Evolutionary conservation across 2,329 filamentous ascomycete genomes (phyloP), one percentile per base, ranked within the genome.

Genomic region (Basipetospora chlamydospora): DNA sequence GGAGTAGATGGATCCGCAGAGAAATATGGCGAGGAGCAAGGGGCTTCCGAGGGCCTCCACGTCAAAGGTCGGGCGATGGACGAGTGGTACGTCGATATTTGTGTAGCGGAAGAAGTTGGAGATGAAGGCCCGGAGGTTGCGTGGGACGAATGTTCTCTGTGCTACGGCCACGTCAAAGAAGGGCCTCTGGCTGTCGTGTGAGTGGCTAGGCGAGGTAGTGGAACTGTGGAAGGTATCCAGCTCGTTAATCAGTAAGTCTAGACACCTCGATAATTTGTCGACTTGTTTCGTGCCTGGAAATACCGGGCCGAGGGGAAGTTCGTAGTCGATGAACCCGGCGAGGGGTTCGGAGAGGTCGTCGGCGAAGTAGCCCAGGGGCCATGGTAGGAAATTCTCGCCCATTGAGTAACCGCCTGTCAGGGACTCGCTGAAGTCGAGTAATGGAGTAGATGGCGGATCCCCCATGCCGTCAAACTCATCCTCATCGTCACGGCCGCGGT

Each of bases 1-100:
- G n/a, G 28, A 15, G 16, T 38, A 33, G 7, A 38, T 9, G 10
- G 28, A 18, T 3, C 35, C 35, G 35, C 35, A 38, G 6, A 38
- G 29, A 15, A 30, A 38, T 6, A 32, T 26, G 21, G 35, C 16
- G 1, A 38, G 4, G 7, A 38, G 7, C 6, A 38, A 28, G 5
- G 29, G 26, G 6, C 22, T 20, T 8, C 11, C 13, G 8, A 28
- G 16, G 7, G 17, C 13, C 21, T 38, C 28, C 3, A 38, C 23
- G 7, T 32, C 22, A 16, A 38, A 38, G 10, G 35, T 26, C 5
- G 35, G 21, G 1, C 35, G 35, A 11, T 38, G 35, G 11, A 38
- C 23, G 8, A 29, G n/a, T 4, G 35, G 28, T 7, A 32, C 12
- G 16, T 32, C 21, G 11, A 30, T 8, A 22, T 32, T 26, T 5